Evolutionary conservation across 2,329 filamentous ascomycete genomes (phyloP).

Genomic region (Phialocephala sp.): DNA sequence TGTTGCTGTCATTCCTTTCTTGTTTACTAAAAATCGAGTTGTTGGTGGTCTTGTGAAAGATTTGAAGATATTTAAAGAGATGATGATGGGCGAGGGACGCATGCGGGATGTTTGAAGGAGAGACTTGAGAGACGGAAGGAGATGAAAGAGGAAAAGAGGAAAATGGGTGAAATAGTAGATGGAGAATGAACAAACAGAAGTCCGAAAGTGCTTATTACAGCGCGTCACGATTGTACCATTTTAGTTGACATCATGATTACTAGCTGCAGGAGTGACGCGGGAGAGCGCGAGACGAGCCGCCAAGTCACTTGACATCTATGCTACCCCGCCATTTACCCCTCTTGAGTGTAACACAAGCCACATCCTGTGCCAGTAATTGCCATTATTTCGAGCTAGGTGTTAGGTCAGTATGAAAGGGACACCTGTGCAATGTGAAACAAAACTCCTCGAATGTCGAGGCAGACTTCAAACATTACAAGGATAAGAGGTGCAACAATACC

Average conservation of each 20-base stretch:
- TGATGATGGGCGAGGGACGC: conserved; percentile 19
- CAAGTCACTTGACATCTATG: conserved; percentile 10
- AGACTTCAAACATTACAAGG: neutral
- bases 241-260: conserved; percentile 32
- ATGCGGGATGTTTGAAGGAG: neutral
- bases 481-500: too few relatives aligned
- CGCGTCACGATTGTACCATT: conserved; percentile 16
- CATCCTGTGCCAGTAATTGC: neutral
- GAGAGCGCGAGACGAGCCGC: conserved; percentile 17
- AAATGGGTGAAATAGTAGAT: neutral
- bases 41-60: neutral
- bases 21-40: neutral
- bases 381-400: too few relatives aligned
- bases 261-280: conserved; percentile 4
- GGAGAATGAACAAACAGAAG: conserved; percentile 2
- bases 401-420: neutral
- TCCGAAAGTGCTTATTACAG: neutral
- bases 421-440: neutral
- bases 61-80: neutral
- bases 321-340: neutral
- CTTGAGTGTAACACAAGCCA: neutral
- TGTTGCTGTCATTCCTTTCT: conserved; percentile 14
- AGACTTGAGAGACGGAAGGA: neutral
- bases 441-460: neutral
- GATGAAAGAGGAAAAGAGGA: too few relatives aligned